Percentiles rank a stretch among this genome's conserved stretches.
Conservation (phyloP, 176 grass and related monocot genomes). For the Raddia distichophylla region DNA sequence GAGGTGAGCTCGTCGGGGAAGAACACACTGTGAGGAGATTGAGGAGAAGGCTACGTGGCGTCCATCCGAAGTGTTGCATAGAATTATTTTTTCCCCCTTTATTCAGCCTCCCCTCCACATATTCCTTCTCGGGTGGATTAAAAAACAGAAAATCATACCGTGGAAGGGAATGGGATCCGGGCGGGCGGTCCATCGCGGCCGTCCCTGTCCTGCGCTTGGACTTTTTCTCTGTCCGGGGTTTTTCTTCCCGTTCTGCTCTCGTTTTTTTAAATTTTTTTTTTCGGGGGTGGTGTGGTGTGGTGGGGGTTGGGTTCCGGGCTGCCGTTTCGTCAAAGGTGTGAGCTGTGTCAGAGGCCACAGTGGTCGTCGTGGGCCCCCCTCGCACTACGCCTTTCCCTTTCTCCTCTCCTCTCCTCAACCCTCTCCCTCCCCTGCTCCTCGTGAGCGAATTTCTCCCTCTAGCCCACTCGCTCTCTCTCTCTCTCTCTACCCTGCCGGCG, state of each 20-base stretch:
- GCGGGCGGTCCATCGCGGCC: conserved; percentile 44
- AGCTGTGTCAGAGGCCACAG: conserved; percentile 55
- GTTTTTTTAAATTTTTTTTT: neutral
- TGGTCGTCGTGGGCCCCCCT: conserved; percentile 16
- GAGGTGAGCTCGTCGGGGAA: no score
- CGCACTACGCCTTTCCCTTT: neutral
- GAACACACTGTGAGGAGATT: no score
- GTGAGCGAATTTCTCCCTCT: conserved; percentile 17
- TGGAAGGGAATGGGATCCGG: neutral
- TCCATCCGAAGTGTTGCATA: no score
- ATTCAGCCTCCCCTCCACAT: neutral
- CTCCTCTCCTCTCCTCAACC: neutral
- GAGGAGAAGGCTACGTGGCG: no score
- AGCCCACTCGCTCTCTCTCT: no score
- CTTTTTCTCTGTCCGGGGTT: conserved; percentile 36
- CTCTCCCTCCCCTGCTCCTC: neutral
- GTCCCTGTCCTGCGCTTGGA: conserved; percentile 41
- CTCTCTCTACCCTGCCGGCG: neutral
- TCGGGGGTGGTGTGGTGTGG: neutral
- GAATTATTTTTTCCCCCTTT: no score
- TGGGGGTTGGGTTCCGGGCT: conserved; percentile 10
- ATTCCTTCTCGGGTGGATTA: conserved; percentile 44
- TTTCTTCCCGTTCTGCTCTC: neutral
- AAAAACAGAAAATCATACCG: neutral
- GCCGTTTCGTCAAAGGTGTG: conserved; percentile 64